These are phyloP conservation scores for Stemphylium beticola DNA, from an alignment of 2,329 filamentous ascomycete genomes.

Conservation along the genomic window DNA sequence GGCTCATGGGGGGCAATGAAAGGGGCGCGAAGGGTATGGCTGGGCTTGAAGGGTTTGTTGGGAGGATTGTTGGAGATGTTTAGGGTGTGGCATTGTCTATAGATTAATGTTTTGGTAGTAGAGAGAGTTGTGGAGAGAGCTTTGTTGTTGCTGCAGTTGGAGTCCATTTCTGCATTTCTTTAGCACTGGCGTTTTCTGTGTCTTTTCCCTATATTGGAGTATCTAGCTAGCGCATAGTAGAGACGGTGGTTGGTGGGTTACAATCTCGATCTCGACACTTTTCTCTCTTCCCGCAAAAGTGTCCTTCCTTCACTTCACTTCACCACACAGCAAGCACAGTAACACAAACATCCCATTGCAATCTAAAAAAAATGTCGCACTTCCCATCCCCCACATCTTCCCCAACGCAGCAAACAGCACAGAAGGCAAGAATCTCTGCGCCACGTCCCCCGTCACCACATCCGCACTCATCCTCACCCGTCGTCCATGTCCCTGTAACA, in stretches of 20 bases:
- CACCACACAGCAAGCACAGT: neutral
- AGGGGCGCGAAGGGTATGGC: constrained; percentile 56
- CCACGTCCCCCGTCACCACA: neutral
- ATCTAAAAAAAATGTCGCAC: constrained; percentile 5
- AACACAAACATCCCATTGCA: neutral
- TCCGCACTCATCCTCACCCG: constrained; percentile 18
- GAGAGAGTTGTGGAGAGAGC: neutral
- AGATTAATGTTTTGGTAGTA: neutral
- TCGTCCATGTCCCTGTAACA: neutral
- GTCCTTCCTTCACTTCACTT: neutral
- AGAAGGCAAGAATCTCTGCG: neutral
- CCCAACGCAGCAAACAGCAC: neutral
- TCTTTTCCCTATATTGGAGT: too few species aligned
- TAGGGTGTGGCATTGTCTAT: neutral
- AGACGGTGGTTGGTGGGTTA: too few species aligned
- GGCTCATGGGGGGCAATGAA: constrained; percentile 61
- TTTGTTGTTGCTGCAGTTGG: neutral
- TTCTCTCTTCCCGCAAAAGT: too few species aligned
- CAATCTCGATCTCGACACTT: too few species aligned
- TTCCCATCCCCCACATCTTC: neutral
- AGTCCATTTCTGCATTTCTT: too few species aligned
- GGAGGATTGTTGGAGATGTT: constrained; percentile 57
- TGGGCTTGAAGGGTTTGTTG: constrained; percentile 75
- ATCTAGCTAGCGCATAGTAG: too few species aligned
- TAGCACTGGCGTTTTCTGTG: too few species aligned